phyloP scores from a whole-genome alignment of 331 rosid species.

The Rosa hybrid region DNA sequence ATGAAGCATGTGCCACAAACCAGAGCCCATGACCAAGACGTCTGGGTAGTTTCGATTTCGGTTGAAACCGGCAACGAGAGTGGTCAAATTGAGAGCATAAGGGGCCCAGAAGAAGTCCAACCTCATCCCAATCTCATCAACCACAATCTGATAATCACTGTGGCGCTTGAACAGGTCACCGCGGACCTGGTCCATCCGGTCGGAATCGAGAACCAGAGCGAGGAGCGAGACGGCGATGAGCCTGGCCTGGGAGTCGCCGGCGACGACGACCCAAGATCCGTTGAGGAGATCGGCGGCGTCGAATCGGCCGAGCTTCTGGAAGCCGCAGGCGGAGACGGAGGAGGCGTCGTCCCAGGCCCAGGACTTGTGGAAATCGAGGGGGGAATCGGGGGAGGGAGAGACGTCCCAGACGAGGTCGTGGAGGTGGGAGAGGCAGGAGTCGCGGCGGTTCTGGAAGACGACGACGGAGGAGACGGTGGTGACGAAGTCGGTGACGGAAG shows the following conservation, averaged over 20 bases:
- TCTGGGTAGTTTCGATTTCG: slow-evolving; percentile 67
- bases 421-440: slow-evolving; percentile 65
- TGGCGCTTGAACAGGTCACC: slow-evolving; percentile 67
- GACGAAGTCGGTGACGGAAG: slow-evolving; percentile 68
- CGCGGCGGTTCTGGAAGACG: slow-evolving; percentile 60
- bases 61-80: slow-evolving; percentile 47
- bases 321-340: slow-evolving; percentile 49
- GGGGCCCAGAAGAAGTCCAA: slow-evolving; percentile 95
- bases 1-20: slow-evolving; percentile 94
- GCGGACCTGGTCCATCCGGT: slow-evolving; percentile 41
- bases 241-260: slow-evolving; percentile 87
- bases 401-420: slow-evolving; percentile 82
- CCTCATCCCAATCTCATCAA: slow-evolving; percentile 63
- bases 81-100: slow-evolving; percentile 61
- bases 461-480: slow-evolving; percentile 68
- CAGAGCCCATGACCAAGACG: slow-evolving; percentile 74
- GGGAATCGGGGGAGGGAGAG: slow-evolving; percentile 46
- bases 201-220: slow-evolving; percentile 52
- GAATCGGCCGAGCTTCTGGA: slow-evolving; percentile 51
- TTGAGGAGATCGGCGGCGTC: slow-evolving; percentile 77
- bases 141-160: slow-evolving; percentile 64
- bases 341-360: slow-evolving; percentile 59
- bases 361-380: slow-evolving; percentile 50
- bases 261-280: slow-evolving; percentile 87
- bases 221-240: slow-evolving; percentile 51